Percentiles rank a stretch among this genome's conserved stretches.
phyloP scores from a whole-genome alignment of 257 asterid species.

The Eucommia ulmoides region DNA sequence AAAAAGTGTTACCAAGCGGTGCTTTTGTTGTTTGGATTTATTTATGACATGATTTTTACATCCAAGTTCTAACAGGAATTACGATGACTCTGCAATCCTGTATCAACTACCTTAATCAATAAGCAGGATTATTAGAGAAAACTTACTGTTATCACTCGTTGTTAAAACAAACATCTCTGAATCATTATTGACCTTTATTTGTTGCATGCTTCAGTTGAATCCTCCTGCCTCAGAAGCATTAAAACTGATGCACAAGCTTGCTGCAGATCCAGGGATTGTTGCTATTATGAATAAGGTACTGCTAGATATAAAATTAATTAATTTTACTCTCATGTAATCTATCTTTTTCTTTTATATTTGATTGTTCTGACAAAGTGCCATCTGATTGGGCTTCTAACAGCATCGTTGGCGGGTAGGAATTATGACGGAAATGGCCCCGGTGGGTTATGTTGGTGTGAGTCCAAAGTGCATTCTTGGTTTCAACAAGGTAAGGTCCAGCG shows the following conservation, averaged over 20 bases:
- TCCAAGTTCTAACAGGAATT: neutral
- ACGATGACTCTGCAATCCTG: neutral
- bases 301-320: slow-evolving; percentile 3
- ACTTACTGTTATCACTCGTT: neutral
- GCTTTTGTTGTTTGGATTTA: neutral
- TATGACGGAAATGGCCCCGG: slow-evolving; percentile 94
- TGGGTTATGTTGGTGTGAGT: slow-evolving; percentile 85
- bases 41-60: neutral
- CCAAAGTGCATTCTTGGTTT: slow-evolving; percentile 89
- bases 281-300: slow-evolving; percentile 91
- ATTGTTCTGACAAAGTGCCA: slow-evolving; percentile 15
- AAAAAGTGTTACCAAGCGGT: too few species aligned
- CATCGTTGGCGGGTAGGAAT: slow-evolving; percentile 92
- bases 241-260: slow-evolving; percentile 80
- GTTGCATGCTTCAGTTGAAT: slow-evolving; percentile 43
- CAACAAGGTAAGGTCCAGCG: slow-evolving; percentile 65
- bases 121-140: neutral
- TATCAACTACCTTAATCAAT: too few species aligned
- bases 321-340: slow-evolving; percentile 8
- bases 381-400: slow-evolving; percentile 33
- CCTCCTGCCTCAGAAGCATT: slow-evolving; percentile 84
- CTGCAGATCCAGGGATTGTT: slow-evolving; percentile 92
- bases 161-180: too few species aligned
- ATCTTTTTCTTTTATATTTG: neutral
- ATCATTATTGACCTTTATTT: slow-evolving; percentile 4